Conservation (phyloP, 208 protist genomes). For the Trypanosoma lewisi region DNA sequence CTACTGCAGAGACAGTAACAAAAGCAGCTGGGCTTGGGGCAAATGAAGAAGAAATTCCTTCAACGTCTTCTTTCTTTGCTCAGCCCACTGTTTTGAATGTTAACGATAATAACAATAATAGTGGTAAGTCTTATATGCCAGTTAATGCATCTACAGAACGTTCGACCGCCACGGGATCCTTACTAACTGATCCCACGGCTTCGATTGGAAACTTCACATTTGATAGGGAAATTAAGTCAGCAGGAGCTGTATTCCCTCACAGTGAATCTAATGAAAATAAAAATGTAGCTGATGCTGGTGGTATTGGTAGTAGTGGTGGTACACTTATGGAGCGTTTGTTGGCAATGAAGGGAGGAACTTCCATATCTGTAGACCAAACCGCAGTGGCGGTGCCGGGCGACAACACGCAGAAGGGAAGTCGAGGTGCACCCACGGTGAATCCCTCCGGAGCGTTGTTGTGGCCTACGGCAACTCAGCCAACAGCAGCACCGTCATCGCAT, state of each 20-base stretch:
- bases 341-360: slow-evolving; percentile 45
- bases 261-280: slow-evolving; percentile 7
- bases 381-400: background rate
- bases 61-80: slow-evolving; percentile 24
- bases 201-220: slow-evolving; percentile 32
- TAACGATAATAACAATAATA: too few relatives aligned
- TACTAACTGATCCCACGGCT: slow-evolving; percentile 7
- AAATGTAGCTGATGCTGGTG: slow-evolving; percentile 6
- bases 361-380: background rate
- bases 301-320: slow-evolving; percentile 10
- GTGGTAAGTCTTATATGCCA: background rate
- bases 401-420: background rate
- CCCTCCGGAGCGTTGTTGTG: background rate
- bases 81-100: background rate
- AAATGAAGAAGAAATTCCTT: background rate
- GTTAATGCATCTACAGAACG: background rate
- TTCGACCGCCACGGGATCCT: background rate
- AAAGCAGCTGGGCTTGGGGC: background rate
- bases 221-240: background rate
- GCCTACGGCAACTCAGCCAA: background rate
- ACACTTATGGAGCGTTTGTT: slow-evolving; percentile 68
- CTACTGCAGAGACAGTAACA: background rate
- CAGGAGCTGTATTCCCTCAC: background rate
- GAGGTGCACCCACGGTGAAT: background rate
- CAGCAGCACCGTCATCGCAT: background rate